Conservation (phyloP, 441 rosid species). For the Corymbia calophylla region DNA sequence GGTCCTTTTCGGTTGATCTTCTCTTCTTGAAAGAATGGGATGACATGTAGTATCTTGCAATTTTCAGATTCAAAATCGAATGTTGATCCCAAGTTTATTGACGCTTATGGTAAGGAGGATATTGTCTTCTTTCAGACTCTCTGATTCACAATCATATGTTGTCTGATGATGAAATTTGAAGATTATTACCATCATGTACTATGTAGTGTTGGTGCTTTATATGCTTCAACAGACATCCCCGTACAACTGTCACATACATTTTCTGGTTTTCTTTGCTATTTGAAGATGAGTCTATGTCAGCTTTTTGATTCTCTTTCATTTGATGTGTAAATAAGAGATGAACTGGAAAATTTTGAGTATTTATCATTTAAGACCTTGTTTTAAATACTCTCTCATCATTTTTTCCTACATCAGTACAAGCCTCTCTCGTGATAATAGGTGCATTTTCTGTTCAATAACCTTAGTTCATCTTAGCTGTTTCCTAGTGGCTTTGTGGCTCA, state of each 20-base stretch:
- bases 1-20: background rate
- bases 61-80: slow-evolving; percentile 52
- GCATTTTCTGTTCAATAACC: background rate
- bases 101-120: slow-evolving; percentile 65
- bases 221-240: background rate
- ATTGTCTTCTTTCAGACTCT: background rate
- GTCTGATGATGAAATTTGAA: background rate
- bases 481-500: background rate
- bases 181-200: background rate
- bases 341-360: background rate
- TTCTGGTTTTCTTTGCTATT: background rate
- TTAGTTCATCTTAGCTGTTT: background rate
- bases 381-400: background rate
- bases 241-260: background rate
- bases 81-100: slow-evolving; percentile 62
- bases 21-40: background rate
- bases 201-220: background rate
- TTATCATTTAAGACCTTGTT: background rate
- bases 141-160: background rate
- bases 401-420: background rate
- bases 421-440: background rate
- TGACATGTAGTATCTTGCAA: background rate
- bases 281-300: background rate
- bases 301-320: background rate
- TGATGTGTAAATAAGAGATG: background rate